These are phyloP conservation scores for Hypoxylon sp. DNA, from an alignment of 2,329 filamentous ascomycete genomes.

Conservation along the genomic window DNA sequence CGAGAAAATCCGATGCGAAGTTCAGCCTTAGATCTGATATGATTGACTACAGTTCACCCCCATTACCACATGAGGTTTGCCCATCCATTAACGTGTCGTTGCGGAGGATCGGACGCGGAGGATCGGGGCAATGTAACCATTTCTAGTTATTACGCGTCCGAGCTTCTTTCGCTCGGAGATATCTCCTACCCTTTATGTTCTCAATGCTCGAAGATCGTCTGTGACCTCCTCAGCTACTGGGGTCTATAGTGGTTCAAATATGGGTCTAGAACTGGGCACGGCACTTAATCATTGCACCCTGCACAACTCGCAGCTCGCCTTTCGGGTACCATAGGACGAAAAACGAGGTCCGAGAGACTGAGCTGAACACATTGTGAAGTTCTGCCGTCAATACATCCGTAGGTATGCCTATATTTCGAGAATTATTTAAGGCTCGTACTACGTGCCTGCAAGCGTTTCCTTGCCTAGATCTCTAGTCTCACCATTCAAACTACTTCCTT, in stretches of 20 bases:
- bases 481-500: not conserved
- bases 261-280: not conserved
- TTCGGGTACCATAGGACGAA: not conserved
- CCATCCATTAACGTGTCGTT: not conserved
- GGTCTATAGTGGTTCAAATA: slow-evolving; percentile 1
- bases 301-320: not conserved
- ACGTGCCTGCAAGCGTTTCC: not conserved
- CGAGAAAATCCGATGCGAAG: slow-evolving; percentile 1
- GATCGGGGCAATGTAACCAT: not conserved
- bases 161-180: not conserved
- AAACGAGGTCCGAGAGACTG: not conserved
- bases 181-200: not conserved
- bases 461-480: slow-evolving; percentile 1
- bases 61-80: not conserved
- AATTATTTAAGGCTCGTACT: not conserved
- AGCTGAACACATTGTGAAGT: not conserved
- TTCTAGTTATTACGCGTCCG: not conserved
- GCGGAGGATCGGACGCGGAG: slow-evolving; percentile 11
- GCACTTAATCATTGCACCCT: not conserved
- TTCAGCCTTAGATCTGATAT: slow-evolving; percentile 3
- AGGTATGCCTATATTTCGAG: not conserved
- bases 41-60: not conserved
- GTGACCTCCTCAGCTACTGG: not conserved
- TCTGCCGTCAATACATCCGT: not conserved
- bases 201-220: not conserved